Evolutionary conservation across 108 stramenopile species (phyloP), one percentile per base, ranked within the genome.

Genomic region (Nitzschia sp.): DNA sequence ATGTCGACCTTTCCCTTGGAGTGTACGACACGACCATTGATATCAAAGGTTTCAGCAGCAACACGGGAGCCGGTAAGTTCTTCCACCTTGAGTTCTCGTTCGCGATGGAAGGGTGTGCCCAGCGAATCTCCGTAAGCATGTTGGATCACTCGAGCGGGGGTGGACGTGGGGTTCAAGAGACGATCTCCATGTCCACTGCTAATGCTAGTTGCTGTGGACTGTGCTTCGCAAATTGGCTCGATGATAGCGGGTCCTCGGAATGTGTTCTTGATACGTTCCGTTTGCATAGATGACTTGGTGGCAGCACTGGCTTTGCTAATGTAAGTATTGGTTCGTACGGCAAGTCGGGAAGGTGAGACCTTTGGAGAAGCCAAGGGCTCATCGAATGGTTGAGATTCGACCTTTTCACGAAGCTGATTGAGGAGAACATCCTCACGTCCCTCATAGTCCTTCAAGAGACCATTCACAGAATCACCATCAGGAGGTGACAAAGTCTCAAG

Each of bases 21-120:
- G 14, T 51, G 57, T 7, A 70, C 53, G 53, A 73, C 53, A 48
- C 76, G 65, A 37, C 63, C 67, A 37, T 43, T 59, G 12, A 41
- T 63, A n/a, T 54, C 69, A 51, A 65, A 83, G 2, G 57, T 79
- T 51, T 78, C 78, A 0, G 75, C 51, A 40, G 51, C 69, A 39
- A 69, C 58, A 22, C 82, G 43, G 1, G 69, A 62, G 29, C 51
- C 44, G 9, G 50, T 65, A 41, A 83, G 63, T 65, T 83, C 82
- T 51, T 83, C 82, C 15, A 83, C 78, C 53, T 61, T 69, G 21
- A 83, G 72, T 44, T 83, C 74, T 25, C 82, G 70, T 51, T 72
- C 61, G 10, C 77, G 77, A 7, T 20, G 53, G 15, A 70, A 65
- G 19, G 56, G 69, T n/a, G 57, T 42, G 22, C 59, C 24, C 12